A percentile compares a stretch with the other conserved stretches of the same genome.
Evolutionary conservation across 768 basidiomycete genomes (phyloP).

Genomic region (Kwoniella sp.): DNA sequence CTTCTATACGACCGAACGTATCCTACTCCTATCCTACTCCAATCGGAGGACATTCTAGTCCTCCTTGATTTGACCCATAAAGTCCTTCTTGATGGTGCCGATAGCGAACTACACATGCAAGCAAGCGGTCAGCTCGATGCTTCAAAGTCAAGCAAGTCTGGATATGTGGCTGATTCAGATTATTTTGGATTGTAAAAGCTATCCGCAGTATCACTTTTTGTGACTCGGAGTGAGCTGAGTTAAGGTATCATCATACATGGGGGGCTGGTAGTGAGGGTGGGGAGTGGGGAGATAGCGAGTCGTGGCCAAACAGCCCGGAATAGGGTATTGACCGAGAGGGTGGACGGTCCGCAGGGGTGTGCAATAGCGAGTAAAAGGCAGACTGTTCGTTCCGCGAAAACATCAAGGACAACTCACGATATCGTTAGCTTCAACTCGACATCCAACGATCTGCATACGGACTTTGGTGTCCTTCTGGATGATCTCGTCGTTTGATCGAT

Average conservation of each 20-base stretch:
- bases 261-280: too few species aligned
- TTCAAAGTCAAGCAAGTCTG: neutral
- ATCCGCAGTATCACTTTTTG: slow-evolving; percentile 1
- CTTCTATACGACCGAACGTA: neutral
- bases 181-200: slow-evolving; percentile 1
- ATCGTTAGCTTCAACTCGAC: slow-evolving; percentile 94
- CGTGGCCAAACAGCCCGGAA: too few species aligned
- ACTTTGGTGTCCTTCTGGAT: slow-evolving; percentile 92
- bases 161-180: neutral
- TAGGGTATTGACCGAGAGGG: too few species aligned
- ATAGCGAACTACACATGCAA: slow-evolving; percentile 79
- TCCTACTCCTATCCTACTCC: neutral
- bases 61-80: slow-evolving; percentile 76
- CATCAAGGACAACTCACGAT: slow-evolving; percentile 70
- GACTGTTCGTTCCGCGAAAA: neutral
- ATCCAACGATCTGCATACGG: slow-evolving; percentile 96
- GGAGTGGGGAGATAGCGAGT: too few species aligned
- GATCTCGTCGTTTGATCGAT: slow-evolving; percentile 73
- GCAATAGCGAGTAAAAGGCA: neutral
- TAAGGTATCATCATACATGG: neutral
- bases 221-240: slow-evolving; percentile 1
- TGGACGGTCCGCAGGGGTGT: too few species aligned
- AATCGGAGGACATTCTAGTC: slow-evolving; percentile 24
- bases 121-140: neutral
- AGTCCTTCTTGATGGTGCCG: slow-evolving; percentile 97